phyloP scores from a whole-genome alignment of 352 stramenopile species.

The Phytophthora tentaculata region DNA sequence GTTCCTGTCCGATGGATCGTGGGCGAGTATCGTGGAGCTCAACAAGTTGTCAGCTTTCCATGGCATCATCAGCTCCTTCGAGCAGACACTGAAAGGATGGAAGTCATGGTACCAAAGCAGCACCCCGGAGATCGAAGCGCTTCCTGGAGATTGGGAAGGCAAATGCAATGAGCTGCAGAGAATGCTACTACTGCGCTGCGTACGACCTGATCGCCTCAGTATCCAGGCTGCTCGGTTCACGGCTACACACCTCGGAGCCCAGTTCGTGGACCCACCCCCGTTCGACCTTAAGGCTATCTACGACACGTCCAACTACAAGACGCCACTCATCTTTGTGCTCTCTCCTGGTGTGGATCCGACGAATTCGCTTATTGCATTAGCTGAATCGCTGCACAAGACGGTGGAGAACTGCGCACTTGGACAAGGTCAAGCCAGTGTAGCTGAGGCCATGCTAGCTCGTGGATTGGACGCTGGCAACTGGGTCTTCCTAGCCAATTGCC shows the following conservation, averaged over 20 bases:
- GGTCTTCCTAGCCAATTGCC: conserved; percentile 97
- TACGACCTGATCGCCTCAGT: conserved; percentile 93
- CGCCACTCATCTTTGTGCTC: conserved; percentile 95
- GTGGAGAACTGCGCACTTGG: conserved; percentile 94
- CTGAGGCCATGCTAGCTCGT: conserved; percentile 89
- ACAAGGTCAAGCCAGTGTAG: conserved; percentile 93
- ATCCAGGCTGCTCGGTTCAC: conserved; percentile 94
- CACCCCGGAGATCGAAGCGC: conserved; percentile 89
- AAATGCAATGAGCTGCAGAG: conserved; percentile 94
- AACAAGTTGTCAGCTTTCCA: conserved; percentile 91
- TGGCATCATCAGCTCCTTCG: conserved; percentile 90
- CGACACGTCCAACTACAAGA: conserved; percentile 87
- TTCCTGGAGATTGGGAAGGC: conserved; percentile 93
- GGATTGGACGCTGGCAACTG: conserved; percentile 90
- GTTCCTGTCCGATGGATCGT: conserved; percentile 85
- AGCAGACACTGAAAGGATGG: conserved; percentile 85
- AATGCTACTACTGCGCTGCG: conserved; percentile 92
- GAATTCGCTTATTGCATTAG: conserved; percentile 90
- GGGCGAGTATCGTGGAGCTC: conserved; percentile 93
- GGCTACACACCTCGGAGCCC: conserved; percentile 86
- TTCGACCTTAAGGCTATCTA: conserved; percentile 94
- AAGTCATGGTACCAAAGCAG: conserved; percentile 87
- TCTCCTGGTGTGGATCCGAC: conserved; percentile 95
- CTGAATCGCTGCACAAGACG: conserved; percentile 78
- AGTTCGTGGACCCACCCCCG: conserved; percentile 94